These are phyloP conservation scores for Hypholoma fasciculare DNA, from an alignment of 768 basidiomycete species.

Conservation along the genomic window DNA sequence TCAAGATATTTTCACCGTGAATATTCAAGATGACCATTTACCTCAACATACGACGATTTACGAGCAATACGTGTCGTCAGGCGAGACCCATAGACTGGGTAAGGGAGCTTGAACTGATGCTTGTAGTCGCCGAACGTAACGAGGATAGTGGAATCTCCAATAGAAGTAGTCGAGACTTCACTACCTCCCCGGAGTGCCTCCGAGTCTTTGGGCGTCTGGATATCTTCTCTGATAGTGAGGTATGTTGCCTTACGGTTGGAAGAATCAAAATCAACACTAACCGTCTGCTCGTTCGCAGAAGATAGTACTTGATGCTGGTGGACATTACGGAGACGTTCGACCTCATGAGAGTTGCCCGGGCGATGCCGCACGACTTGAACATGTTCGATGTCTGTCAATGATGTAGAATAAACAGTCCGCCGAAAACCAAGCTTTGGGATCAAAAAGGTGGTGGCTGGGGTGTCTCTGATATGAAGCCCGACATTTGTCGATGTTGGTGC, in stretches of 20 bases:
- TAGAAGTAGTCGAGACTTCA: constrained; percentile 22
- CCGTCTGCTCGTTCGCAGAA: neutral
- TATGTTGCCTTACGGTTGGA: constrained; percentile 7
- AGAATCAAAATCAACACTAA: constrained; percentile 12
- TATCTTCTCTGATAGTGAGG: constrained; percentile 21
- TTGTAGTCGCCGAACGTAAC: constrained; percentile 25
- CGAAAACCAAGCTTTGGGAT: constrained; percentile 24
- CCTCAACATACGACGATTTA: constrained; percentile 52
- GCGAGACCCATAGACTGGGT: constrained; percentile 38
- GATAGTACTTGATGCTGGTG: neutral
- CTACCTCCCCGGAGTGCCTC: constrained; percentile 20
- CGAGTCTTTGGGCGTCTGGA: constrained; percentile 18
- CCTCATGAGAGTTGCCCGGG: constrained; percentile 20
- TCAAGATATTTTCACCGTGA: constrained; percentile 19
- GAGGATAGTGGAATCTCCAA: constrained; percentile 31
- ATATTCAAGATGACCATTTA: constrained; percentile 21
- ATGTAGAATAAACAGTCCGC: constrained; percentile 27
- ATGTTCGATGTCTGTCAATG: constrained; percentile 25
- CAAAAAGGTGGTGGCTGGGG: constrained; percentile 14
- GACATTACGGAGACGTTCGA: constrained; percentile 9
- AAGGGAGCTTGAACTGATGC: constrained; percentile 38
- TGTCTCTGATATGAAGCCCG: constrained; percentile 27
- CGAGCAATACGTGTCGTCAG: constrained; percentile 48
- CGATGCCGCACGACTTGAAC: constrained; percentile 31
- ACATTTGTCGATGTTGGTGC: constrained; percentile 19